A percentile compares a stretch with the other conserved stretches of the same genome.
These are phyloP conservation scores for Colletotrichum scovillei DNA, from an alignment of 2,329 filamentous ascomycete species.

Conservation along the genomic window DNA sequence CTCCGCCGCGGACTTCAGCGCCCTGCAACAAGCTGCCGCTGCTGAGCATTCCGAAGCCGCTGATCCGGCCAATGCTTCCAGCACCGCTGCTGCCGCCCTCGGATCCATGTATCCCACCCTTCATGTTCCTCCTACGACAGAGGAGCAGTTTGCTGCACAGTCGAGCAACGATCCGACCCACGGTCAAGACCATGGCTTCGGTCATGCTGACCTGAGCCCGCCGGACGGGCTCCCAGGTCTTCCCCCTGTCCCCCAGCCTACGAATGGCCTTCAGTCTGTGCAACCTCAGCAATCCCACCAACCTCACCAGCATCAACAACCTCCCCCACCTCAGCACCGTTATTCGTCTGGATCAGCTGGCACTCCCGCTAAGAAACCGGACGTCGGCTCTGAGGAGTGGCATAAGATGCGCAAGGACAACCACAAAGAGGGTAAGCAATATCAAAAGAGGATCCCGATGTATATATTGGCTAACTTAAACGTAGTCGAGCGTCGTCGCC, in stretches of 20 bases:
- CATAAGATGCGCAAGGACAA: slow-evolving; percentile 97
- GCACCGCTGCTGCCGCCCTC: slow-evolving; percentile 69
- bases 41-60: slow-evolving; percentile 59
- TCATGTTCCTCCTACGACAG: slow-evolving; percentile 67
- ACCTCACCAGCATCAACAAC: slow-evolving; percentile 38
- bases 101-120: slow-evolving; percentile 69
- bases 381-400: slow-evolving; percentile 97
- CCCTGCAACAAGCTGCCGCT: slow-evolving; percentile 64
- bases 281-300: slow-evolving; percentile 38
- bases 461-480: slow-evolving; percentile 39
- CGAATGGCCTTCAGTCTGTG: slow-evolving; percentile 30
- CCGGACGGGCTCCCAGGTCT: slow-evolving; percentile 41
- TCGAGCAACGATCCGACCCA: slow-evolving; percentile 50
- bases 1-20: slow-evolving; percentile 66
- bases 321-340: slow-evolving; percentile 42
- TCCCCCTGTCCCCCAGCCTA: slow-evolving; percentile 35
- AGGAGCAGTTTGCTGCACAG: slow-evolving; percentile 70
- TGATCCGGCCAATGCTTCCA: slow-evolving; percentile 66
- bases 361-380: slow-evolving; percentile 73
- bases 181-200: slow-evolving; percentile 48
- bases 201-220: slow-evolving; percentile 48
- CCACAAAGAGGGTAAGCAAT: slow-evolving; percentile 89
- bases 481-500: slow-evolving; percentile 91
- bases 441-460: not conserved
- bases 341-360: slow-evolving; percentile 50